Percentiles rank a stretch among this genome's conserved stretches.
Evolutionary conservation across 192 early-diverging fungal genomes (phyloP).

Genomic region (Backusella mclennaniae): DNA sequence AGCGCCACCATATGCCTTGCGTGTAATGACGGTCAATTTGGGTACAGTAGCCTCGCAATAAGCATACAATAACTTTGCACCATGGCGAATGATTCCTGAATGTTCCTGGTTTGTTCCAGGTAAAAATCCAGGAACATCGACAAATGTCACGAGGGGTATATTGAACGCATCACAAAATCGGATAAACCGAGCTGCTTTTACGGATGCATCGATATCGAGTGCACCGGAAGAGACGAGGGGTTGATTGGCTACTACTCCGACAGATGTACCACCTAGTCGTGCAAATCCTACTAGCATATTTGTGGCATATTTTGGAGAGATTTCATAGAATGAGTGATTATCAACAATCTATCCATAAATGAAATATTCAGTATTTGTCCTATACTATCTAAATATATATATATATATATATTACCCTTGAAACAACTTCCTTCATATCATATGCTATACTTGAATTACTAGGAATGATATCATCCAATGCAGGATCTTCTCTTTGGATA

Average conservation of each 20-base stretch:
- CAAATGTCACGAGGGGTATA: conserved; percentile 90
- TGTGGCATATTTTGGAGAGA: conserved; percentile 86
- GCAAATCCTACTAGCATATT: conserved; percentile 93
- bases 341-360: conserved; percentile 67
- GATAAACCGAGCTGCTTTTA: conserved; percentile 96
- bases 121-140: conserved; percentile 96
- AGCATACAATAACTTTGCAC: conserved; percentile 94
- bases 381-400: neutral
- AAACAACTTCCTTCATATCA: conserved; percentile 89
- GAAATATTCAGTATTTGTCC: neutral
- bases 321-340: conserved; percentile 85
- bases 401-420: conserved; percentile 24
- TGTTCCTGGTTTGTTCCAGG: conserved; percentile 95
- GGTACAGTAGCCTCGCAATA: conserved; percentile 97
- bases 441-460: conserved; percentile 89
- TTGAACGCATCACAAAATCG: conserved; percentile 97
- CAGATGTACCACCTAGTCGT: conserved; percentile 80
- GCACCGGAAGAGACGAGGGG: conserved; percentile 94
- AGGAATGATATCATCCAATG: conserved; percentile 88
- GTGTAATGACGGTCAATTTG: conserved; percentile 91
- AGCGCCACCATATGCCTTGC: conserved; percentile 97
- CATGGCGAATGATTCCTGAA: conserved; percentile 93
- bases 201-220: conserved; percentile 91
- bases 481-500: conserved; percentile 63
- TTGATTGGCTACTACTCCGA: conserved; percentile 93